Evolutionary conservation across 768 basidiomycete species (phyloP), one percentile per base, ranked within the genome.

Genomic region (Ramaria sp.): DNA sequence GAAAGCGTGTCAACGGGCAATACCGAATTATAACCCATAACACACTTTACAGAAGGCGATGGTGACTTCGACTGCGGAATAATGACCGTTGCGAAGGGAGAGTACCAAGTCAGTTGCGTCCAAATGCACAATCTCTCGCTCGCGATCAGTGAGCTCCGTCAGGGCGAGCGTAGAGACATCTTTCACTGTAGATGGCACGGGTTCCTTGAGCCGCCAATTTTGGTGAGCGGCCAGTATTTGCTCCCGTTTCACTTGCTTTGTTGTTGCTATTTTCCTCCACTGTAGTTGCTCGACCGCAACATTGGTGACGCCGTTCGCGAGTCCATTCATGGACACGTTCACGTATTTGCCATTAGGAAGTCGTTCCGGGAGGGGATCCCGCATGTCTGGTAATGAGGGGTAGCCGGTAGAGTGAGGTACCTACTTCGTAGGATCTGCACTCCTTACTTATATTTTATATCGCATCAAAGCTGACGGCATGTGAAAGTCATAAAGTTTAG

Each of bases 61-160:
- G 42, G 65, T 56, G 41, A 73, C 70, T 43, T 73, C 69, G 6
- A 76, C 73, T 1, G 74, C 70, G 0, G 72, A 69, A 30, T 70
- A 65, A 52, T 67, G 41, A 10, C 69, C 66, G 4, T 53, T 58
- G 7, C 66, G 66, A 43, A 74, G 68, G 7, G 60, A 59, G 43
- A 61, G 47, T 17, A 68, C 50, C 27, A 75, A 53, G 6, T 61
- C 66, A 15, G 70, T 72, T 17, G 73, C 71, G 41, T 75, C 73
- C 2, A 70, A 63, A 19, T 61, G 54, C 13, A 72, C 69, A 58
- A 73, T 71, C 38, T 63, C 66, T 34, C 54, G 60, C 53, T 71
- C 70, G 12, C 65, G 62, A 12, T 58, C 58, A 38, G 65, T 64
- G 50, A 72, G 69, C 53, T 63, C 60, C 24, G 67, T 64, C 4